A percentile compares a stretch with the other conserved stretches of the same genome.
Conservation (phyloP, 768 basidiomycete species). For the Coprinopsis cinerea region DNA sequence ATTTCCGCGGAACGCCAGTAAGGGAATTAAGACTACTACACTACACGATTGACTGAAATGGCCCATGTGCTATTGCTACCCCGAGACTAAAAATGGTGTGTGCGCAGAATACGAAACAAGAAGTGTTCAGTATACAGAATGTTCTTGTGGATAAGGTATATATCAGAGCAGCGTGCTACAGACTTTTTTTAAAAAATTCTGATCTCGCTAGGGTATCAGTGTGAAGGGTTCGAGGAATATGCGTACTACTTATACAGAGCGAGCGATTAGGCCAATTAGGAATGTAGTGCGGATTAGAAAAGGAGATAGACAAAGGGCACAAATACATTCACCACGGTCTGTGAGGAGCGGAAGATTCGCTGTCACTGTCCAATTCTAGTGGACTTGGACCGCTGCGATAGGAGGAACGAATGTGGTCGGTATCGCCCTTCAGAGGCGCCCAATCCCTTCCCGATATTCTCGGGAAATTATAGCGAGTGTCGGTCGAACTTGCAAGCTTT, state of each 20-base stretch:
- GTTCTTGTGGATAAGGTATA: background rate
- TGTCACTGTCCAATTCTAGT: slow-evolving; percentile 31
- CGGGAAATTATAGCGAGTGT: slow-evolving; percentile 7
- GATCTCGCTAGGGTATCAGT: slow-evolving; percentile 4
- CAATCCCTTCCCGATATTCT: slow-evolving; percentile 9
- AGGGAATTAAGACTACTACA: background rate
- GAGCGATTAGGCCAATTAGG: slow-evolving; percentile 1
- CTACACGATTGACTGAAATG: background rate
- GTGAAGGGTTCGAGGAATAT: background rate
- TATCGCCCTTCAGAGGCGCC: slow-evolving; percentile 8
- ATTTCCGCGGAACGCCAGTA: background rate
- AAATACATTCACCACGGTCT: slow-evolving; percentile 38
- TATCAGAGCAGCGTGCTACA: background rate
- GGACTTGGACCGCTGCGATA: slow-evolving; percentile 15
- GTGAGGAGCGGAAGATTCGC: slow-evolving; percentile 29
- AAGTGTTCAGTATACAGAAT: background rate
- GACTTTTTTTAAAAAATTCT: background rate
- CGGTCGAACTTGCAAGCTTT: slow-evolving; percentile 10
- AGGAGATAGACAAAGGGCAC: background rate
- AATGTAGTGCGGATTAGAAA: background rate
- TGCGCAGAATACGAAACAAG: background rate
- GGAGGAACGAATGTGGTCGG: slow-evolving; percentile 14
- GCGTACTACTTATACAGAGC: background rate
- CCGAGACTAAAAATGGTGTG: background rate
- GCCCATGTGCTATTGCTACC: background rate